Percentiles rank a stretch among this genome's conserved stretches.
Evolutionary conservation across 202 grass and related monocot species (phyloP).

Genomic region (Bolboschoenoplectus hybrid): DNA sequence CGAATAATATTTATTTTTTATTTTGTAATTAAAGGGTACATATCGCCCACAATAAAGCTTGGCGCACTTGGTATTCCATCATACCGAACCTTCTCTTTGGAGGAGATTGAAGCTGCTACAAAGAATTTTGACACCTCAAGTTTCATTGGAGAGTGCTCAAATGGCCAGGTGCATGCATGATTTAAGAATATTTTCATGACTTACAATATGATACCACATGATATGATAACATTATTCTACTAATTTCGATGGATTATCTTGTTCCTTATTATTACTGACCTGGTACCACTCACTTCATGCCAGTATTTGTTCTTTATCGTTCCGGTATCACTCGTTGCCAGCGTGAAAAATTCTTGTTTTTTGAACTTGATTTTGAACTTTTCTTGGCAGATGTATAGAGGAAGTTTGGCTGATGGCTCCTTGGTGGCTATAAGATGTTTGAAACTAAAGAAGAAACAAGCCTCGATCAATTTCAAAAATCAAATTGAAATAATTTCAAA

Average conservation of each 20-base stretch:
- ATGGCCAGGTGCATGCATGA: constrained; percentile 59
- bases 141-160: constrained; percentile 69
- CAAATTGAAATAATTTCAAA: constrained; percentile 91
- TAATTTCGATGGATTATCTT: neutral
- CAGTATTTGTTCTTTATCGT: neutral
- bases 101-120: constrained; percentile 82
- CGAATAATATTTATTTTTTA: neutral
- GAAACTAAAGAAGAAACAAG: constrained; percentile 75
- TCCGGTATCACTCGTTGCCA: neutral
- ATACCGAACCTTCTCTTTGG: constrained; percentile 84
- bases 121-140: constrained; percentile 78
- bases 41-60: constrained; percentile 82
- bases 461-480: constrained; percentile 62
- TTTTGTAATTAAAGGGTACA: constrained; percentile 67
- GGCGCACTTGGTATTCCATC: constrained; percentile 87
- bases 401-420: constrained; percentile 72
- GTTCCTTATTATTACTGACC: neutral
- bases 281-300: neutral
- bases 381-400: constrained; percentile 71
- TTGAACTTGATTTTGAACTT: neutral
- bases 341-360: neutral
- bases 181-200: neutral
- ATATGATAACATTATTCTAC: neutral
- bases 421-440: constrained; percentile 82
- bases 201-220: neutral